These are phyloP conservation scores for Discostella stelligeroides DNA, from an alignment of 108 stramenopile species.

Conservation along the genomic window DNA sequence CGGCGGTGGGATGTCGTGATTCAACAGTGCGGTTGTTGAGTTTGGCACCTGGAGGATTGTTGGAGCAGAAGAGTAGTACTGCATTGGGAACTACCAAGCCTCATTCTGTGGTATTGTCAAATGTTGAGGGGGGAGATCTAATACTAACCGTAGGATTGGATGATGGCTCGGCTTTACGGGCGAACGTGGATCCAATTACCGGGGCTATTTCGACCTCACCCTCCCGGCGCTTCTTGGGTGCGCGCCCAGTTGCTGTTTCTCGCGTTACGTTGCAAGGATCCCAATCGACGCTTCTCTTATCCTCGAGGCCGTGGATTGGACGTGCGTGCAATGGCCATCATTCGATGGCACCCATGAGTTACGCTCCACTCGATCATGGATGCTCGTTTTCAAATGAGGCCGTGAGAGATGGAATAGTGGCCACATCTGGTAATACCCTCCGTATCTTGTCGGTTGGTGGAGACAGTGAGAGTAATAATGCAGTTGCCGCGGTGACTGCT, in stretches of 20 bases:
- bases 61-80: conserved; percentile 61
- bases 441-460: conserved; percentile 90
- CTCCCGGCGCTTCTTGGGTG: conserved; percentile 91
- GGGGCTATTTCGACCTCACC: conserved; percentile 90
- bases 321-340: conserved; percentile 68
- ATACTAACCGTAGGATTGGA: conserved; percentile 88
- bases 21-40: conserved; percentile 88
- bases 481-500: conserved; percentile 18
- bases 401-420: conserved; percentile 95
- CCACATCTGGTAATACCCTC: conserved; percentile 89
- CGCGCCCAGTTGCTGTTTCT: conserved; percentile 88
- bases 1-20: conserved; percentile 93
- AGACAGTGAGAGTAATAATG: conserved; percentile 43
- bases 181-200: conserved; percentile 85
- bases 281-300: conserved; percentile 83
- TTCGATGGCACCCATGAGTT: conserved; percentile 91
- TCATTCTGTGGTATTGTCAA: conserved; percentile 59
- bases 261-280: conserved; percentile 76
- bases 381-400: conserved; percentile 89
- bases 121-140: conserved; percentile 54
- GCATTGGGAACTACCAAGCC: conserved; percentile 68
- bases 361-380: conserved; percentile 92
- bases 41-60: conserved; percentile 73
- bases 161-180: conserved; percentile 88
- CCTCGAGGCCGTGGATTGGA: conserved; percentile 94